Evolutionary conservation across 2,329 filamentous ascomycete genomes (phyloP).

Genomic region (Cryphonectria radicalis): DNA sequence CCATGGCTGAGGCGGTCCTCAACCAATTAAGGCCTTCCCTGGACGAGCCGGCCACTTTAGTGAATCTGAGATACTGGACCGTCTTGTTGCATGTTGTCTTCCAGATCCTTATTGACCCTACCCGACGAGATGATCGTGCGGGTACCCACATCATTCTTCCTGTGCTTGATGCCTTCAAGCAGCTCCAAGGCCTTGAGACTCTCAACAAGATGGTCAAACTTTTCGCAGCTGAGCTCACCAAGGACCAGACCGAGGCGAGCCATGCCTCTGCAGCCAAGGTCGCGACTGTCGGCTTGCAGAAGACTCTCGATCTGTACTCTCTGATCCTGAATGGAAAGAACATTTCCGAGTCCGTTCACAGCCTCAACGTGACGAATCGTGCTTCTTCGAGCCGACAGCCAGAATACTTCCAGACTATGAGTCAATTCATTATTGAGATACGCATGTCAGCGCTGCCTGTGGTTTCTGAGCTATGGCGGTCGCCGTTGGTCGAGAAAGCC

Average conservation of each 20-base stretch:
- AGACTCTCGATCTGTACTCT: slow-evolving; percentile 81
- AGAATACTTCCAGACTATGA: slow-evolving; percentile 50
- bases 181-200: slow-evolving; percentile 73
- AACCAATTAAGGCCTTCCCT: slow-evolving; percentile 62
- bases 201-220: slow-evolving; percentile 73
- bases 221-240: slow-evolving; percentile 64
- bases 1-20: slow-evolving; percentile 73
- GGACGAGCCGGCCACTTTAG: slow-evolving; percentile 55
- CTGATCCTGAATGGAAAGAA: slow-evolving; percentile 78
- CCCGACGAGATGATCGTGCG: slow-evolving; percentile 50
- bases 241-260: slow-evolving; percentile 44
- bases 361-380: slow-evolving; percentile 48
- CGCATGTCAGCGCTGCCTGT: slow-evolving; percentile 79
- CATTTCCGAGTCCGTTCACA: slow-evolving; percentile 74
- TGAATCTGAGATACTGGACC: slow-evolving; percentile 78
- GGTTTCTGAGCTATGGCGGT: slow-evolving; percentile 82
- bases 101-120: slow-evolving; percentile 75
- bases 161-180: slow-evolving; percentile 85
- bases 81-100: slow-evolving; percentile 78
- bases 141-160: slow-evolving; percentile 67
- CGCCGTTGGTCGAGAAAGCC: slow-evolving; percentile 79
- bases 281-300: slow-evolving; percentile 68
- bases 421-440: slow-evolving; percentile 85
- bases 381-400: slow-evolving; percentile 46
- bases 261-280: slow-evolving; percentile 51